Percentiles rank a stretch among this genome's conserved stretches.
phyloP scores from a whole-genome alignment of 2,329 filamentous ascomycete species.

The Colletotrichum sp. region DNA sequence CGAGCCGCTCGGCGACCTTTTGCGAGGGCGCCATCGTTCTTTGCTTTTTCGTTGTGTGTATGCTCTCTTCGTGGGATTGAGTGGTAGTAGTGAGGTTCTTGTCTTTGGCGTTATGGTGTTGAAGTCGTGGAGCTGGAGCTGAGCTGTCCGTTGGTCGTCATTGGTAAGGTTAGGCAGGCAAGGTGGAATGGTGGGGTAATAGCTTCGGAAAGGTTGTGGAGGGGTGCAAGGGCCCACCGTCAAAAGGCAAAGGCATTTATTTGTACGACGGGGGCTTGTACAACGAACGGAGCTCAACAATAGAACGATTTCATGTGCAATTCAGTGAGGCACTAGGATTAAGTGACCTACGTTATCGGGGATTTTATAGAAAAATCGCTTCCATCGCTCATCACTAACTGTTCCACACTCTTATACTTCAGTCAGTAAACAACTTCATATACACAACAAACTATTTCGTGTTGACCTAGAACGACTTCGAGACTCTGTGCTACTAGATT shows the following conservation, averaged over 20 bases:
- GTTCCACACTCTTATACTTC: not conserved
- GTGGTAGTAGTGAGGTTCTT: too few species aligned
- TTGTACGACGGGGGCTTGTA: not conserved
- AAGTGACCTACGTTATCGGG: not conserved
- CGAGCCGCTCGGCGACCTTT: constrained; percentile 49
- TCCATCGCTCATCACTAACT: not conserved
- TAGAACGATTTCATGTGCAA: not conserved
- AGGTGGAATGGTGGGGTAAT: constrained; percentile 28
- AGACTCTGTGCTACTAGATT: not conserved
- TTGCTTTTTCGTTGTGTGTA: not conserved
- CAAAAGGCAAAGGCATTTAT: not conserved
- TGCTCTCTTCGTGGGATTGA: not conserved
- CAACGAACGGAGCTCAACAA: not conserved
- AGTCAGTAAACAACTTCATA: not conserved
- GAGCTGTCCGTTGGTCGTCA: constrained; percentile 13
- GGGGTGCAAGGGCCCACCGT: not conserved
- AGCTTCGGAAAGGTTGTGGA: not conserved
- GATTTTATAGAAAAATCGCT: not conserved
- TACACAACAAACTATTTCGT: not conserved
- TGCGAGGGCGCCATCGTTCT: constrained; percentile 40
- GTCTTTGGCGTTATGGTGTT: not conserved
- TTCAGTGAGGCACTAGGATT: not conserved
- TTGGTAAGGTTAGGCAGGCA: constrained; percentile 8
- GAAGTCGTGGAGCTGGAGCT: not conserved
- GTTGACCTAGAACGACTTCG: not conserved